Evolutionary conservation across 345 rosid genomes (phyloP).

Genomic region (Bruguiera sexangula): DNA sequence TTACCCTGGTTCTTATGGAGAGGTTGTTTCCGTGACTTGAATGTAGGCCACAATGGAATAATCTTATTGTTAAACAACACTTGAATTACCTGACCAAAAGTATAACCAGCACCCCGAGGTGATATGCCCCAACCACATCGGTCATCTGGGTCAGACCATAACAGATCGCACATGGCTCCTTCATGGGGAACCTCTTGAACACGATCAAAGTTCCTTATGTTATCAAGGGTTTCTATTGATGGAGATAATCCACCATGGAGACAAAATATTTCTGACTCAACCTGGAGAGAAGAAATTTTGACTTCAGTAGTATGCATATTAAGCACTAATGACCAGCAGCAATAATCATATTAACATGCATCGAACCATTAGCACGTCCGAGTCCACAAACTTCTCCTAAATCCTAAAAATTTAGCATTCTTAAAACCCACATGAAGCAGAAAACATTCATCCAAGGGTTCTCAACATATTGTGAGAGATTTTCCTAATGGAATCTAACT

Average conservation of each 20-base stretch:
- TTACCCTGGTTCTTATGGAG: no score
- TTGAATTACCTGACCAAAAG: slow-evolving; percentile 80
- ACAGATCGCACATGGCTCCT: slow-evolving; percentile 96
- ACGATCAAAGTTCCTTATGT: slow-evolving; percentile 85
- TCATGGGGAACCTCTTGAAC: slow-evolving; percentile 98
- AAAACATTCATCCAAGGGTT: neutral
- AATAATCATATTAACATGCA: no score
- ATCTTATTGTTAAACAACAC: neutral
- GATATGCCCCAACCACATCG: slow-evolving; percentile 98
- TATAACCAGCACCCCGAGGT: slow-evolving; percentile 95
- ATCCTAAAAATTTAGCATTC: neutral
- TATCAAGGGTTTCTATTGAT: slow-evolving; percentile 88
- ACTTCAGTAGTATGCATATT: no score
- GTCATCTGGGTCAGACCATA: slow-evolving; percentile 98
- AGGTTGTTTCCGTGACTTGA: no score
- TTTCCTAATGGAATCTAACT: neutral
- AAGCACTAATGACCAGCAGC: no score
- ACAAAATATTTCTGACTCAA: slow-evolving; percentile 91
- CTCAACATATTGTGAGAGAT: neutral
- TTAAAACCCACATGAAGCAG: neutral
- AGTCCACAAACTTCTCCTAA: no score
- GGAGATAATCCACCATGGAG: slow-evolving; percentile 94
- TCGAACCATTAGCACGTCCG: no score
- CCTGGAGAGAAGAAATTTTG: slow-evolving; percentile 44
- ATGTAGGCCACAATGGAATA: no score